Percentiles rank a stretch among this genome's conserved stretches.
Evolutionary conservation across 495 filamentous ascomycete genomes (phyloP).

Genomic region (Podospora pseudoanserina): DNA sequence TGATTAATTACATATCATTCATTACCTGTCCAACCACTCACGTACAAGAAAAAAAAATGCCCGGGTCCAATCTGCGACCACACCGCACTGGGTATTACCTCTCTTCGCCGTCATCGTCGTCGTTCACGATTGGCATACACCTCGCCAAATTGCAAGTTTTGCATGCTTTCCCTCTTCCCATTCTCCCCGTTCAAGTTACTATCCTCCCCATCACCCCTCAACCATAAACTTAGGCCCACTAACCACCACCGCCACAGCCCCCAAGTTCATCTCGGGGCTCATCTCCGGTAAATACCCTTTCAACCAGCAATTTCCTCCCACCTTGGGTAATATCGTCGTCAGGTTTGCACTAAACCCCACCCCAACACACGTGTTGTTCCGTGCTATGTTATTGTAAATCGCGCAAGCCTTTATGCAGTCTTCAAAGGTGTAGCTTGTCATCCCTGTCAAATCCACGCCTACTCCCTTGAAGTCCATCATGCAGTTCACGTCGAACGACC

Average conservation of each 20-base stretch:
- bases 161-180: too few species aligned
- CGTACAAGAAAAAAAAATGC: too few species aligned
- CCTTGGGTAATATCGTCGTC: constrained; percentile 10
- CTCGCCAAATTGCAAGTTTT: too few species aligned
- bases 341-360: constrained; percentile 19
- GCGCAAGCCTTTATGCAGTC: constrained; percentile 19
- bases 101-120: too few species aligned
- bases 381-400: constrained; percentile 14
- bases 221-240: constrained; percentile 9
- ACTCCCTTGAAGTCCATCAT: constrained; percentile 6
- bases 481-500: constrained; percentile 18
- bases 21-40: too few species aligned
- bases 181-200: not conserved
- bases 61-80: too few species aligned
- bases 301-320: constrained; percentile 15
- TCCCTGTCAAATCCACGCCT: constrained; percentile 13
- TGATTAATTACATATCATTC: too few species aligned
- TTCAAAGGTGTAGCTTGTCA: constrained; percentile 17
- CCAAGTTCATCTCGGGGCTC: constrained; percentile 12
- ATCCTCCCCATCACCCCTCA: not conserved
- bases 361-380: constrained; percentile 21
- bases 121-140: too few species aligned
- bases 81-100: too few species aligned
- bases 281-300: constrained; percentile 16
- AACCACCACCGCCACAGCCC: constrained; percentile 8